These are phyloP conservation scores for Cladosporium sp. DNA, from an alignment of 2,329 filamentous ascomycete species.

Conservation along the genomic window DNA sequence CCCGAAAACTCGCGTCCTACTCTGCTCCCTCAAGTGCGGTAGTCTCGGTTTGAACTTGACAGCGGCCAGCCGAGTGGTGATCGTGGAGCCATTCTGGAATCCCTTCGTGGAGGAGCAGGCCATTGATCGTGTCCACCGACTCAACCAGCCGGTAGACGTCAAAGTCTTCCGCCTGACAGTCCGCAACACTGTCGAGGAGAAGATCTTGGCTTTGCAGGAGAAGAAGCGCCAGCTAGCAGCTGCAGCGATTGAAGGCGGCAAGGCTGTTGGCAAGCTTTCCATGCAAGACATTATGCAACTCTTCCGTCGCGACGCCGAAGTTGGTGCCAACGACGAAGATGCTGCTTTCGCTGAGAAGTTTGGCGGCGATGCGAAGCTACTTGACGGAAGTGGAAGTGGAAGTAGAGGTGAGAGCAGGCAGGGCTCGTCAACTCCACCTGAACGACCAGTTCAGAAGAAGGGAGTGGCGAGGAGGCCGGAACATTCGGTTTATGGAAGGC, in stretches of 20 bases:
- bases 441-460: conserved; percentile 20
- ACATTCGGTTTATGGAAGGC: conserved; percentile 40
- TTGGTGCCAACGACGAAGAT: conserved; percentile 40
- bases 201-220: conserved; percentile 91
- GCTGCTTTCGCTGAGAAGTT: conserved; percentile 42
- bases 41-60: conserved; percentile 92
- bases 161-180: conserved; percentile 94
- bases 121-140: conserved; percentile 96
- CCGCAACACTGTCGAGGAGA: conserved; percentile 81
- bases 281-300: conserved; percentile 92
- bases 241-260: conserved; percentile 82
- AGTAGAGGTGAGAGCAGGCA: not conserved
- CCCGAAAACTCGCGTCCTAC: conserved; percentile 72
- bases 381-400: conserved; percentile 29
- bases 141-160: conserved; percentile 93
- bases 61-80: conserved; percentile 87
- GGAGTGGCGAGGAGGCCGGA: conserved; percentile 29
- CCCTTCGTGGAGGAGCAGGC: conserved; percentile 97
- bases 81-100: conserved; percentile 98
- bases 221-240: conserved; percentile 91
- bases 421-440: not conserved
- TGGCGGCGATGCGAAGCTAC: conserved; percentile 38
- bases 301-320: conserved; percentile 69
- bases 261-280: conserved; percentile 77
- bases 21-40: conserved; percentile 93